Conservation (phyloP, 495 filamentous ascomycete species). For the Mycothermus thermophilus region DNA sequence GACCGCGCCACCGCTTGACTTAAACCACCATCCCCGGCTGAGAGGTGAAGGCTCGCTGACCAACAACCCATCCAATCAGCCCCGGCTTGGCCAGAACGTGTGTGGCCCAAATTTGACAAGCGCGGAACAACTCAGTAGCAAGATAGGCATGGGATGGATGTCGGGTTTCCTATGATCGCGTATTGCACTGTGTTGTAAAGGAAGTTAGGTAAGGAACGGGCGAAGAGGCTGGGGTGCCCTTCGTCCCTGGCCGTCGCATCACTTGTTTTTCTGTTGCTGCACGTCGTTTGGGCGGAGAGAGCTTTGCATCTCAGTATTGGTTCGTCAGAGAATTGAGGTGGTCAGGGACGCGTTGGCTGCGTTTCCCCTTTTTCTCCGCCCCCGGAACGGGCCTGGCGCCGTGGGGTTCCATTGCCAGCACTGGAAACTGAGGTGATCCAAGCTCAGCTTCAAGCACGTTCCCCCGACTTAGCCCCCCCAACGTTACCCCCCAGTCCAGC, state of each 20-base stretch:
- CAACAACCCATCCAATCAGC: too few relatives aligned
- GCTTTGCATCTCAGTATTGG: slow-evolving; percentile 6
- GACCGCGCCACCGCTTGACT: too few relatives aligned
- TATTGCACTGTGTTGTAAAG: too few relatives aligned
- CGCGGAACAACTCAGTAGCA: slow-evolving; percentile 3
- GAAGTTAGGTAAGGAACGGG: too few relatives aligned
- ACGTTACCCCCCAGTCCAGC: slow-evolving; percentile 2
- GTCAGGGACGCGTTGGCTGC: slow-evolving; percentile 8
- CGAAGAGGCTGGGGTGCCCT: too few relatives aligned
- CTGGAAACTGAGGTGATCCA: too few relatives aligned
- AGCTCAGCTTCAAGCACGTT: slow-evolving; percentile 7
- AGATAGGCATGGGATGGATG: too few relatives aligned
- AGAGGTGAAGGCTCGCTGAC: too few relatives aligned
- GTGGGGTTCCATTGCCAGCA: slow-evolving; percentile 13
- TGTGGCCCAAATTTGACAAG: slow-evolving; percentile 14
- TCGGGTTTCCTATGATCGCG: too few relatives aligned
- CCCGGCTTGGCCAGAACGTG: slow-evolving; percentile 10
- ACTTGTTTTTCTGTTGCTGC: slow-evolving; percentile 2
- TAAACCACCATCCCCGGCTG: too few relatives aligned
- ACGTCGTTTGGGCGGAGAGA: not conserved
- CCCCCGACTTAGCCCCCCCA: too few relatives aligned
- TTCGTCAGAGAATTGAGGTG: slow-evolving; percentile 7
- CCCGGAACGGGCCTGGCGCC: not conserved
- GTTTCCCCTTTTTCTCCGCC: slow-evolving; percentile 10
- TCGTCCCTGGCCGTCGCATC: slow-evolving; percentile 8